Evolutionary conservation across 495 filamentous ascomycete species (phyloP), one percentile per base, ranked within the genome.

Genomic region (Penicillium chermesinum): DNA sequence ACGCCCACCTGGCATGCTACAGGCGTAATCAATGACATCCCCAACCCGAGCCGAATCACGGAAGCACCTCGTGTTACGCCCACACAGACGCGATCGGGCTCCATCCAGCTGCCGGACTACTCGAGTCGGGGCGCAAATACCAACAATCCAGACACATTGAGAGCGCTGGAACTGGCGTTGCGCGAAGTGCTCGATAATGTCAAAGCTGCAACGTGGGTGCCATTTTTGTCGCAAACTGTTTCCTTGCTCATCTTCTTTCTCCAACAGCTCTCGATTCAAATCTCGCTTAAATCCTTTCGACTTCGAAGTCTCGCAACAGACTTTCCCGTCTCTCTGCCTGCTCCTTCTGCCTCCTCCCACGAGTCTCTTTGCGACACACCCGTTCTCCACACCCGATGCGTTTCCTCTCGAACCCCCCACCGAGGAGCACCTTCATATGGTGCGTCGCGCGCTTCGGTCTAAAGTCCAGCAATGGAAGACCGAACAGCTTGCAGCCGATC

Each of bases 141-240:
- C 72, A 54, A 81, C 82, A 83, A 82, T 25, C 67, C 80, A 52
- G 88, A 94, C 56, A 88, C 78, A 16, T 79, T 80, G 34, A 80
- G 80, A 48, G 89, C 90, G 4, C 78, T 89, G n/a, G 88, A 95
- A 65, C 61, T 94, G 54, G 90, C 90, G 7, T 67, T 96, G 57
- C 73, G 84, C 47, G 90, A 96, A 60, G 72, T 95, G 33, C 68
- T 94, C 13, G 80, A 82, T 38, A 90, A 83, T 50, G 75, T 89
- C 50, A 81, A 85, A 59, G 88, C 89, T 51, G 89, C 90, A 38
- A 89, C 81, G 88, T 91, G 46, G n/a, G 49, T 48, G 81, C 57
- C 20, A 22, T 25, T 33, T 45, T 36, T 42, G 54, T 42, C 50
- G 40, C 33, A 32, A 48, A 14, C 10, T 22, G 13, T 18, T 18